Conservation (phyloP, 176 grass and related monocot species). For the Oryza australiensis region DNA sequence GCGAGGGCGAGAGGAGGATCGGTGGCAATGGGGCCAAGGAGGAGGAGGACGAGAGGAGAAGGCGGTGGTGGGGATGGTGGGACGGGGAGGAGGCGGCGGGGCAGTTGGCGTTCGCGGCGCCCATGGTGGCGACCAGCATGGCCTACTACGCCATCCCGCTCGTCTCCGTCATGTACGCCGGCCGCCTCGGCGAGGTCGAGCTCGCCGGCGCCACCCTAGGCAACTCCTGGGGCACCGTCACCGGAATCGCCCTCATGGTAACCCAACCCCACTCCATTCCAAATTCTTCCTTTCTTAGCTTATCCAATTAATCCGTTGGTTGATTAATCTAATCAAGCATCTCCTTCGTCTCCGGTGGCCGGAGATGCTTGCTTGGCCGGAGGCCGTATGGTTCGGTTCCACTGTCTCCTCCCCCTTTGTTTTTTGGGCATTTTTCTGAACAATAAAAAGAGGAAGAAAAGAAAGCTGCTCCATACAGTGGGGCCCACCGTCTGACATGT, state of each 20-base stretch:
- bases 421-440: neutral
- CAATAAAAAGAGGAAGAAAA: neutral
- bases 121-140: slow-evolving; percentile 79
- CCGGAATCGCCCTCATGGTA: slow-evolving; percentile 84
- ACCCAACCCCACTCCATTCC: neutral
- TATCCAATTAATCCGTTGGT: neutral
- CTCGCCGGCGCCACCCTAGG: slow-evolving; percentile 81
- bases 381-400: too few relatives aligned
- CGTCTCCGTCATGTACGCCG: slow-evolving; percentile 88
- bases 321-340: neutral
- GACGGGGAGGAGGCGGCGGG: slow-evolving; percentile 42
- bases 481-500: neutral
- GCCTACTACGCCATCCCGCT: slow-evolving; percentile 82
- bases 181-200: slow-evolving; percentile 71
- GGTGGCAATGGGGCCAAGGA: neutral
- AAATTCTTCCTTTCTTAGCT: neutral
- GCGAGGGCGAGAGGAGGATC: neutral
- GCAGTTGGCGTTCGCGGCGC: slow-evolving; percentile 69
- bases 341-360: neutral
- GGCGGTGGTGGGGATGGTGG: neutral
- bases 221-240: slow-evolving; percentile 88
- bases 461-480: neutral
- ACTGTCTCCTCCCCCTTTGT: neutral
- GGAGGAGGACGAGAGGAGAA: neutral
- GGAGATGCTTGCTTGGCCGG: too few relatives aligned